Evolutionary conservation across 441 rosid genomes (phyloP).

Genomic region (Biscutella laevigata): DNA sequence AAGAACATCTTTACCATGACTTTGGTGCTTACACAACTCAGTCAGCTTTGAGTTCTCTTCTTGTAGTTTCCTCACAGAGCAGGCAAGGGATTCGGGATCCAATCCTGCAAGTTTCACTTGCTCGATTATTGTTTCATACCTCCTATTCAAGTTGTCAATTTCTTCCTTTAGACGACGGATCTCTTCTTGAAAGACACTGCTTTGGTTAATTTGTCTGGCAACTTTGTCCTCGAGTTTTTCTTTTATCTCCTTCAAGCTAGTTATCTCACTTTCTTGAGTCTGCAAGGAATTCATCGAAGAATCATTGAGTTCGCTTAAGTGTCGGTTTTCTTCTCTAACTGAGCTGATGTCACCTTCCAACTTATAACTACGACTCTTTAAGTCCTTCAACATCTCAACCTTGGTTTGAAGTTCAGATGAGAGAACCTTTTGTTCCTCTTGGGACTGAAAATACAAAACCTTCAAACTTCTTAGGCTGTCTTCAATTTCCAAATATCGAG

Average conservation of each 20-base stretch:
- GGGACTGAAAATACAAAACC: constrained; percentile 61
- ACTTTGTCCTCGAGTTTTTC: constrained; percentile 50
- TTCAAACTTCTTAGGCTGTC: constrained; percentile 52
- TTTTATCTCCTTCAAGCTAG: constrained; percentile 48
- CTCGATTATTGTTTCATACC: constrained; percentile 41
- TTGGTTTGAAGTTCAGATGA: constrained; percentile 42
- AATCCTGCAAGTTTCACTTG: constrained; percentile 48
- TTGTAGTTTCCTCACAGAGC: constrained; percentile 50
- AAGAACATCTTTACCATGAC: constrained; percentile 40
- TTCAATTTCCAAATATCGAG: constrained; percentile 60
- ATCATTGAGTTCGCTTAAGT: constrained; percentile 41
- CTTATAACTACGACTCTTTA: constrained; percentile 46
- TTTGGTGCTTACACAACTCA: constrained; percentile 33
- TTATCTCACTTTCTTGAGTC: constrained; percentile 40
- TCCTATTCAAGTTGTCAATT: constrained; percentile 31
- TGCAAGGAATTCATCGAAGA: constrained; percentile 42
- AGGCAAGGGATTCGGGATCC: constrained; percentile 36
- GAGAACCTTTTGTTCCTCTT: constrained; percentile 50
- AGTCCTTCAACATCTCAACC: constrained; percentile 57
- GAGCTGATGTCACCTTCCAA: constrained; percentile 41
- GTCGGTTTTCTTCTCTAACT: constrained; percentile 42
- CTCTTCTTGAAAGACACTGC: constrained; percentile 42
- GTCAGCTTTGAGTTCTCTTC: constrained; percentile 50
- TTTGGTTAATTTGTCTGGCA: constrained; percentile 31
- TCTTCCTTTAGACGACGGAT: constrained; percentile 44